These are phyloP conservation scores for Xylariaceae sp. DNA, from an alignment of 2,329 filamentous ascomycete genomes.

Conservation along the genomic window DNA sequence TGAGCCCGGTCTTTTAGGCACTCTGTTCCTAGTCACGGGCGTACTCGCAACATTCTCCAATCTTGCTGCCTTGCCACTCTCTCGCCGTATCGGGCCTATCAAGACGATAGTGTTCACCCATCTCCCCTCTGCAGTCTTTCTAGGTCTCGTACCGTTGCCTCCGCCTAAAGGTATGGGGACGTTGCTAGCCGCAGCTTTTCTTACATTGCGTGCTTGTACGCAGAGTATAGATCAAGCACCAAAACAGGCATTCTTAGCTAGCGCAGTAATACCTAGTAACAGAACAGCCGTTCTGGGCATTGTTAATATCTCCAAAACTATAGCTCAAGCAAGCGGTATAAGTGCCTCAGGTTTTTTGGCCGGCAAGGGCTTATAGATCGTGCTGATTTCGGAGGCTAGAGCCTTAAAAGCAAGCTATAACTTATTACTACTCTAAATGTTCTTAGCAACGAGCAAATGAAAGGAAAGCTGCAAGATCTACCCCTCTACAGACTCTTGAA, in stretches of 20 bases:
- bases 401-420: too few relatives aligned
- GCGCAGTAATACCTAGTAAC: conserved; percentile 61
- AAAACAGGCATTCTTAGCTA: conserved; percentile 66
- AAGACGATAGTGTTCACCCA: conserved; percentile 77
- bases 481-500: too few relatives aligned
- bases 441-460: too few relatives aligned
- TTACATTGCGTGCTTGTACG: conserved; percentile 60
- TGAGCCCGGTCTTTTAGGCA: conserved; percentile 49
- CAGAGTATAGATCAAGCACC: conserved; percentile 71
- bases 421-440: too few relatives aligned
- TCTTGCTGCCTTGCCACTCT: conserved; percentile 52
- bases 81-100: conserved; percentile 59
- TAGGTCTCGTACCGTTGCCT: conserved; percentile 61
- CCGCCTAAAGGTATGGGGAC: conserved; percentile 52
- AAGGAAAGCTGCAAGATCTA: too few relatives aligned
- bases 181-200: conserved; percentile 38
- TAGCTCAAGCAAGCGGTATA: conserved; percentile 29
- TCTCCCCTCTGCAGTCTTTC: conserved; percentile 64
- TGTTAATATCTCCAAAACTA: conserved; percentile 67
- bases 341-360: too few relatives aligned
- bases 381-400: too few relatives aligned
- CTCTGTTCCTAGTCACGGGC: conserved; percentile 53
- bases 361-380: too few relatives aligned
- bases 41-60: conserved; percentile 51
- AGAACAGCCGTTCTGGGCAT: conserved; percentile 70